A percentile compares a stretch with the other conserved stretches of the same genome.
Evolutionary conservation across 768 basidiomycete genomes (phyloP).

Genomic region (Hypsizygus marmoreus): DNA sequence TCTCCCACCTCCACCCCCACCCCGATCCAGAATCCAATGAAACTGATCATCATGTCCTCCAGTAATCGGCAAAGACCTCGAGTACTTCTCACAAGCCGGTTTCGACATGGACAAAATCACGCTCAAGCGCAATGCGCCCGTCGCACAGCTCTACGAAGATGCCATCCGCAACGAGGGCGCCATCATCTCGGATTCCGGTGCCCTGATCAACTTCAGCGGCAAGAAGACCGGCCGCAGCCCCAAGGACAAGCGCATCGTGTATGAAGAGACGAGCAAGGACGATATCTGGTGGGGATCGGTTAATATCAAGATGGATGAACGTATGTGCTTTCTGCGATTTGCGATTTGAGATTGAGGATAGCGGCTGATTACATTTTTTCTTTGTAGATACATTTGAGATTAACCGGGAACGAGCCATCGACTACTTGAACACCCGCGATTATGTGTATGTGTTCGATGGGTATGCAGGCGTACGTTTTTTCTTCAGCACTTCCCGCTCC

Average conservation of each 20-base stretch:
- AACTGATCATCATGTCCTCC: slow-evolving; percentile 14
- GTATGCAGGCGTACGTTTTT: slow-evolving; percentile 74
- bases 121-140: slow-evolving; percentile 91
- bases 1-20: slow-evolving; percentile 7
- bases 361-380: slow-evolving; percentile 6
- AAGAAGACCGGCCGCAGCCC: slow-evolving; percentile 98
- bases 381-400: slow-evolving; percentile 99
- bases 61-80: slow-evolving; percentile 93
- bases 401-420: slow-evolving; percentile 98
- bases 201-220: slow-evolving; percentile 99
- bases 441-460: slow-evolving; percentile 99
- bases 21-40: too few relatives aligned
- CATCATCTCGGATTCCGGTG: slow-evolving; percentile 93
- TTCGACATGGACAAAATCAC: slow-evolving; percentile 99
- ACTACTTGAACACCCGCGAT: slow-evolving; percentile 97
- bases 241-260: slow-evolving; percentile 99
- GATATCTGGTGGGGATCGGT: slow-evolving; percentile 99
- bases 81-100: slow-evolving; percentile 98
- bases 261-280: slow-evolving; percentile 93
- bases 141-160: slow-evolving; percentile 93
- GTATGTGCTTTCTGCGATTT: too few relatives aligned
- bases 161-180: slow-evolving; percentile 98
- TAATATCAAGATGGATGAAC: slow-evolving; percentile 99
- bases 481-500: slow-evolving; percentile 6
- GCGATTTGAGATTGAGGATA: too few relatives aligned